Evolutionary conservation across 2,329 filamentous ascomycete genomes (phyloP), one percentile per base, ranked within the genome.

Genomic region (Fusarium euwallaceae): DNA sequence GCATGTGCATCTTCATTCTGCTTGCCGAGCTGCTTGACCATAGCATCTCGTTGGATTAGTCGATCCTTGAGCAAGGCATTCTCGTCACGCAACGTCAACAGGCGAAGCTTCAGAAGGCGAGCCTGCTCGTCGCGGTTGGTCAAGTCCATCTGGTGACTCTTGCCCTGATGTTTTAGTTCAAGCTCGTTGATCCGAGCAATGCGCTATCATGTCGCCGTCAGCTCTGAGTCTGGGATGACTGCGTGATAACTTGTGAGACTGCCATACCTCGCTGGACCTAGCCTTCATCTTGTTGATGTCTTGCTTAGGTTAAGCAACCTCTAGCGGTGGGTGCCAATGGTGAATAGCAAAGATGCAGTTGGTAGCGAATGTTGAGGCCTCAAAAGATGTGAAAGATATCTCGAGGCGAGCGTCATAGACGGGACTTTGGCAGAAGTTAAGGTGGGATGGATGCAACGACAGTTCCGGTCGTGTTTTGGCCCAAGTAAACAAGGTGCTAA

Each of bases 91-190:
- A 94, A 85, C n/a, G 95, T 83, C 64, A 95, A 84, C 64, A 92
- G 87, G 72, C 92, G 90, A 70, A 96, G 87, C 75, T 91, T 91
- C 62, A 95, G 83, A 73, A 92, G 89, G 58, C 95, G 91, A 43
- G 90, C 87, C 69, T 92, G 90, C 81, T 98, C 95, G 74, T 95
- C 91, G 78, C 94, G 93, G 75, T 90, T 85, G 65, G 97, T 87
- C 12, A 92, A 85, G 63, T 94, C 89, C 39, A 93, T 89, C 64
- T 91, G 87, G 76, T 92, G 91, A 64, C 89, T 83, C 74, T 88
- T 89, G 69, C 88, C 87, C 75, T 93, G 90, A 81, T 95, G 94
- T 77, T 90, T 90, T 70, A 93, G 84, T 80, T 97, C 94, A 63
- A 95, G 88, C 27, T 87, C 82, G 73, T 88, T 87, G 39, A 89